Evolutionary conservation across 768 basidiomycete species (phyloP).

Genomic region (Agaricus subrufescens): DNA sequence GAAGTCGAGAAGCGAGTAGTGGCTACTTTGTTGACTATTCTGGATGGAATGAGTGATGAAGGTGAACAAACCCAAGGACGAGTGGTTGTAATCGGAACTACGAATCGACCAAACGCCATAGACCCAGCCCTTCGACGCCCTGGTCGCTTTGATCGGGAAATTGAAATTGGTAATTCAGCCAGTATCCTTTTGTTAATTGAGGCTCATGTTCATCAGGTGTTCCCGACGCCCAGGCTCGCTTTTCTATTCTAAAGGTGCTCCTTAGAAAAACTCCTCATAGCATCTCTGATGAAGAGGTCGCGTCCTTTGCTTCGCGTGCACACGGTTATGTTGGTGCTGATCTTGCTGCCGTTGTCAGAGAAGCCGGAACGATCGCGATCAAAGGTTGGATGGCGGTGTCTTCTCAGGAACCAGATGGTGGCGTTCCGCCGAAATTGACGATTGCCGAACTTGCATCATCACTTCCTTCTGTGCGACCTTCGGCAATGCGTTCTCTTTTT

Average conservation of each 20-base stretch:
- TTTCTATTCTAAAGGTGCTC: slow-evolving; percentile 83
- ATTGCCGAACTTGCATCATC: slow-evolving; percentile 63
- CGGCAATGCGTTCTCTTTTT: slow-evolving; percentile 91
- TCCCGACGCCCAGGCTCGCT: slow-evolving; percentile 81
- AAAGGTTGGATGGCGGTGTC: slow-evolving; percentile 56
- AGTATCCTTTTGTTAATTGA: neutral
- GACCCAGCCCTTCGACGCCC: slow-evolving; percentile 89
- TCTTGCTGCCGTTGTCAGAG: slow-evolving; percentile 84
- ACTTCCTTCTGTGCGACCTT: slow-evolving; percentile 79
- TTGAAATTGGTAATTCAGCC: slow-evolving; percentile 75
- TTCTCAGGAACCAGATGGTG: slow-evolving; percentile 10
- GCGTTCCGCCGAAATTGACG: slow-evolving; percentile 32
- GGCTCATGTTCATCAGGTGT: slow-evolving; percentile 51
- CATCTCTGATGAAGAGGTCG: slow-evolving; percentile 57
- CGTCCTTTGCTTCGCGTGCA: slow-evolving; percentile 65
- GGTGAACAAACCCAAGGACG: slow-evolving; percentile 41
- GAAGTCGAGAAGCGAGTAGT: slow-evolving; percentile 97
- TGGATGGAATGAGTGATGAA: slow-evolving; percentile 81
- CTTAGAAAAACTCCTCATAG: slow-evolving; percentile 76
- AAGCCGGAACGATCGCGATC: slow-evolving; percentile 89
- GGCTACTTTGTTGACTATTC: slow-evolving; percentile 87
- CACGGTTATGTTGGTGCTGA: slow-evolving; percentile 99
- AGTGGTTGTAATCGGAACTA: slow-evolving; percentile 95
- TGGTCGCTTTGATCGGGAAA: slow-evolving; percentile 90
- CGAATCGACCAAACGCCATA: slow-evolving; percentile 92